phyloP scores from a whole-genome alignment of 306 rosid species.

The Vigna hirtella region DNA sequence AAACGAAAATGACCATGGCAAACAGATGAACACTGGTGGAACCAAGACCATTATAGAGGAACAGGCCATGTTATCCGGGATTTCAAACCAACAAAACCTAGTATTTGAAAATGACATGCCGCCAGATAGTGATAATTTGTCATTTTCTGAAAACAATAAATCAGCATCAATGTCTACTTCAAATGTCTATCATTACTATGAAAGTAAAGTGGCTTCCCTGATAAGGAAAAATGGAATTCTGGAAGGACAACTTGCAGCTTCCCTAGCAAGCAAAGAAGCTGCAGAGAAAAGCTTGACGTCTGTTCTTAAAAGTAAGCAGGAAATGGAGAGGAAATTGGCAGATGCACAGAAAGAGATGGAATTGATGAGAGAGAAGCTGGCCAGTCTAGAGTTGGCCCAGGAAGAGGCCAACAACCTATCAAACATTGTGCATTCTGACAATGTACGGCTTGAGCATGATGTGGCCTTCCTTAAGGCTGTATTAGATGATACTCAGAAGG shows the following conservation, averaged over 20 bases:
- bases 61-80: slow-evolving; percentile 56
- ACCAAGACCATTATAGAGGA: slow-evolving; percentile 60
- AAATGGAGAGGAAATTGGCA: slow-evolving; percentile 72
- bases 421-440: slow-evolving; percentile 88
- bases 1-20: slow-evolving; percentile 52
- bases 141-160: slow-evolving; percentile 65
- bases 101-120: slow-evolving; percentile 57
- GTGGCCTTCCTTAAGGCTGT: slow-evolving; percentile 99
- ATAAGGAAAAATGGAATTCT: slow-evolving; percentile 82
- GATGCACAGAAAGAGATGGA: slow-evolving; percentile 76
- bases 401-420: slow-evolving; percentile 90
- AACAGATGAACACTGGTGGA: slow-evolving; percentile 52
- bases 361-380: slow-evolving; percentile 75
- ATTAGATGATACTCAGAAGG: slow-evolving; percentile 95
- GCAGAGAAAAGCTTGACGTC: slow-evolving; percentile 76
- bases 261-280: slow-evolving; percentile 73
- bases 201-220: slow-evolving; percentile 71
- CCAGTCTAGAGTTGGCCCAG: slow-evolving; percentile 79
- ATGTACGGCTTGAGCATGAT: slow-evolving; percentile 90
- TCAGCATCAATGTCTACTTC: slow-evolving; percentile 66
- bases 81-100: slow-evolving; percentile 61
- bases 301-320: slow-evolving; percentile 79
- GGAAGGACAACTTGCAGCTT: slow-evolving; percentile 86
- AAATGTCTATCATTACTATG: slow-evolving; percentile 72
- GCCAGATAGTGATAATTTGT: slow-evolving; percentile 51